Percentiles rank a stretch among this genome's conserved stretches.
phyloP scores from a whole-genome alignment of 306 rosid species.

The Sophora flavescens region DNA sequence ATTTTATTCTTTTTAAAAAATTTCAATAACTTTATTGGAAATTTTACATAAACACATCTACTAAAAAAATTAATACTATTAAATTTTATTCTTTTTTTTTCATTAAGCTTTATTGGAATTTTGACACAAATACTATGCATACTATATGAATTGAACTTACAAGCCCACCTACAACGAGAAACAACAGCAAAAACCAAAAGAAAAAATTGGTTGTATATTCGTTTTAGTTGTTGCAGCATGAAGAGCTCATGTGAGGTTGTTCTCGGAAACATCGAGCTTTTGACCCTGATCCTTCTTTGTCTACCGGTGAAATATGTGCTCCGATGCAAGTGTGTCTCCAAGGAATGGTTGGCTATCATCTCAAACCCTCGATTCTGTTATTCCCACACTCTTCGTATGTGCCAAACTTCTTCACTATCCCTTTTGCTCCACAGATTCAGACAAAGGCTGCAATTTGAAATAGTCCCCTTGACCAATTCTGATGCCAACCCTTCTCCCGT shows the following conservation, averaged over 20 bases:
- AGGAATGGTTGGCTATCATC: neutral
- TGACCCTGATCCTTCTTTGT: neutral
- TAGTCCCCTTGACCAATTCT: too few relatives aligned
- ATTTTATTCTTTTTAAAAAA: too few relatives aligned
- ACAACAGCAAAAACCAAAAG: neutral
- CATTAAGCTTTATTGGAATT: too few relatives aligned
- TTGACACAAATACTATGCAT: too few relatives aligned
- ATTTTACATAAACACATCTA: too few relatives aligned
- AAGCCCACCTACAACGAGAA: neutral
- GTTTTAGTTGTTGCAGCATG: neutral
- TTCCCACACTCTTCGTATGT: neutral
- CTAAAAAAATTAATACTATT: too few relatives aligned
- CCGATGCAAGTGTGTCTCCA: neutral
- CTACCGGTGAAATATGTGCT: neutral
- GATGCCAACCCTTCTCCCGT: too few relatives aligned
- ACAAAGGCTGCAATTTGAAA: too few relatives aligned
- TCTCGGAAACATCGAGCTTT: neutral
- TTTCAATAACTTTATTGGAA: too few relatives aligned
- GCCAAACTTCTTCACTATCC: neutral
- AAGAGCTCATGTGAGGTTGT: neutral
- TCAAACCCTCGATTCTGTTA: neutral
- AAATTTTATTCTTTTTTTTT: too few relatives aligned
- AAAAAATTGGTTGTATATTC: neutral
- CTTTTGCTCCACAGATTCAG: neutral
- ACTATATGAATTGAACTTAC: neutral